Base-by-base conservation (phyloP, 805 yeast species). In the Cyberlindnera samutprakarnensis region DNA sequence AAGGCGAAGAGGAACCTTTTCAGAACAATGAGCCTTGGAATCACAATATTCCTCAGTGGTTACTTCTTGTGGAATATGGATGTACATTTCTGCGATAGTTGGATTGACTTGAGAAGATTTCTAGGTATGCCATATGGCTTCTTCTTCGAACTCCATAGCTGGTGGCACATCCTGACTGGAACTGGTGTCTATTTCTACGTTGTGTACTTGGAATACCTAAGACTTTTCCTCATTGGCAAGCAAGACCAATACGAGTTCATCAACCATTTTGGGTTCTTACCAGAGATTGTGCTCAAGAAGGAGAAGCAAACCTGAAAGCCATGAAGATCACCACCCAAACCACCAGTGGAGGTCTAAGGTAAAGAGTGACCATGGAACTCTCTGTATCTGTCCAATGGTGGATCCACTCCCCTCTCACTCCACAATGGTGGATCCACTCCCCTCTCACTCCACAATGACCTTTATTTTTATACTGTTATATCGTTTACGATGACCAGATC, bases 81-180 rank as follows among this genome's bases (percentile, higher is more conserved):
- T 54, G 85, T 83, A 36, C 82, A 84, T 42, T 70, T 80, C 35
- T 90, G 97, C 54, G 44, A 61, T 12, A 54, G 56, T 16, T 77
- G 84, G 56, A 68, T 76, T 24, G 38, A 56, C 6, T 49, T 72
- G 12, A 70, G 96, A 54, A 70, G 92, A 37, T 44, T 59, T 4
- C 54, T 76, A 11, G 94, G 96, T 4, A 69, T 81, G 61, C 96
- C 96, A 2, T 70, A 79, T 32, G 97, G 97, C 2, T 70, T 86
- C 39, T 43, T 90, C 4, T 63, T 90, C 22, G 97, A 90, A 56
- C 81, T 94, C 18, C 97, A 90, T 50, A 95, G 94, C 16, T 90
- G 96, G 96, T 90, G 97, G 97, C 97, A 90, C 53, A 61, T 83
- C 9, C 67, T 83, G 42, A 83, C 92, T 0, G 94, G 95, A 1